phyloP scores from a whole-genome alignment of 768 basidiomycete species.

The Phlegmacium glaucopus region DNA sequence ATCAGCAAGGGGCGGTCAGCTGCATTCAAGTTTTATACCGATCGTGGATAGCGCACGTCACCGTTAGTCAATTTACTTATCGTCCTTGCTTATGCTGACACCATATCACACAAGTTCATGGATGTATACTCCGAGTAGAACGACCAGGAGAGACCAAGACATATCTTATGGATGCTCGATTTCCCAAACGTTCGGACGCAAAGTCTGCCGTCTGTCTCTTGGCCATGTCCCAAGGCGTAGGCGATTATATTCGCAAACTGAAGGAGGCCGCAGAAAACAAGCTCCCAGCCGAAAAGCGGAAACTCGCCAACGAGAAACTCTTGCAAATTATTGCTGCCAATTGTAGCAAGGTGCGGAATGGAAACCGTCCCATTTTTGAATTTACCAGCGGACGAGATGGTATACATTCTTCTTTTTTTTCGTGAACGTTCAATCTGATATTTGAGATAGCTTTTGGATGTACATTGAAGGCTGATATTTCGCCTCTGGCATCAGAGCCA shows the following conservation, averaged over 20 bases:
- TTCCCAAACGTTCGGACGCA: slow-evolving; percentile 61
- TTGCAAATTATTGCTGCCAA: slow-evolving; percentile 44
- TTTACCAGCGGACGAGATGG: slow-evolving; percentile 49
- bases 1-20: slow-evolving; percentile 46
- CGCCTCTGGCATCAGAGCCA: slow-evolving; percentile 23
- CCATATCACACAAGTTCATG: slow-evolving; percentile 42
- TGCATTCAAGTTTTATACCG: slow-evolving; percentile 39
- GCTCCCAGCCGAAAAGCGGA: slow-evolving; percentile 42
- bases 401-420: slow-evolving; percentile 18
- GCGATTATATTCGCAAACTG: slow-evolving; percentile 49
- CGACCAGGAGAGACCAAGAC: slow-evolving; percentile 50
- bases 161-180: slow-evolving; percentile 62
- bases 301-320: slow-evolving; percentile 41
- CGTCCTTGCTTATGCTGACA: neutral
- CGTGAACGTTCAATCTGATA: neutral
- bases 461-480: slow-evolving; percentile 40
- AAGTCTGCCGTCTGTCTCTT: slow-evolving; percentile 64
- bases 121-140: slow-evolving; percentile 58
- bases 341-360: slow-evolving; percentile 37
- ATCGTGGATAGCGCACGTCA: slow-evolving; percentile 38
- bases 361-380: slow-evolving; percentile 36
- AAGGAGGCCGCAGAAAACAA: slow-evolving; percentile 39
- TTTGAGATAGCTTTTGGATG: slow-evolving; percentile 50
- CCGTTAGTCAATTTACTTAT: slow-evolving; percentile 33
- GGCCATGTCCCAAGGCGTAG: slow-evolving; percentile 62